phyloP scores from a whole-genome alignment of 306 rosid species.

The Malus orientalis region DNA sequence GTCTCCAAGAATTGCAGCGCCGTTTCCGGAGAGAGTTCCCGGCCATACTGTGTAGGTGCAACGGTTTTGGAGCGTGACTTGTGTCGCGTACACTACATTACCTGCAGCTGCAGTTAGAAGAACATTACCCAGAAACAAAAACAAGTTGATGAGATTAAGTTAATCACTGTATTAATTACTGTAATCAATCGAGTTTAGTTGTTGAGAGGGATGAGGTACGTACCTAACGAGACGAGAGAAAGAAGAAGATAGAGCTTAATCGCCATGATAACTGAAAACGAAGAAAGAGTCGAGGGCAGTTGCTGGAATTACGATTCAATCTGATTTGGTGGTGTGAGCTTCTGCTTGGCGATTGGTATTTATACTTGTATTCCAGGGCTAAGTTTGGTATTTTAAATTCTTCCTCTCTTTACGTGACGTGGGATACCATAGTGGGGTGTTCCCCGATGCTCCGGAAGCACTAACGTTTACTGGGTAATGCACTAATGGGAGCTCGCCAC shows the following conservation, averaged over 20 bases:
- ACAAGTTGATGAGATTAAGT: neutral
- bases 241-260: neutral
- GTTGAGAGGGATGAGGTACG: neutral
- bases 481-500: neutral
- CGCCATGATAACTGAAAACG: slow-evolving; percentile 20
- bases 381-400: neutral
- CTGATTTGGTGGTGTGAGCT: neutral
- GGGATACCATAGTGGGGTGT: neutral
- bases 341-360: neutral
- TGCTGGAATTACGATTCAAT: neutral
- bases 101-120: slow-evolving; percentile 18
- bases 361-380: neutral
- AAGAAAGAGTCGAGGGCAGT: neutral
- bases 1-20: slow-evolving; percentile 42
- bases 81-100: slow-evolving; percentile 29
- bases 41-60: slow-evolving; percentile 77
- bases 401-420: neutral
- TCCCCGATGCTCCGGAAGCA: neutral
- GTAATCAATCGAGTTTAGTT: neutral
- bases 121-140: neutral
- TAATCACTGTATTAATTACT: neutral
- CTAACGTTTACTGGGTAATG: neutral
- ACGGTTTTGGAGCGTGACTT: slow-evolving; percentile 49
- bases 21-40: slow-evolving; percentile 67
- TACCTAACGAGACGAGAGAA: neutral